Evolutionary conservation across 2,329 filamentous ascomycete genomes (phyloP).

Genomic region (Epichloe amarillans): DNA sequence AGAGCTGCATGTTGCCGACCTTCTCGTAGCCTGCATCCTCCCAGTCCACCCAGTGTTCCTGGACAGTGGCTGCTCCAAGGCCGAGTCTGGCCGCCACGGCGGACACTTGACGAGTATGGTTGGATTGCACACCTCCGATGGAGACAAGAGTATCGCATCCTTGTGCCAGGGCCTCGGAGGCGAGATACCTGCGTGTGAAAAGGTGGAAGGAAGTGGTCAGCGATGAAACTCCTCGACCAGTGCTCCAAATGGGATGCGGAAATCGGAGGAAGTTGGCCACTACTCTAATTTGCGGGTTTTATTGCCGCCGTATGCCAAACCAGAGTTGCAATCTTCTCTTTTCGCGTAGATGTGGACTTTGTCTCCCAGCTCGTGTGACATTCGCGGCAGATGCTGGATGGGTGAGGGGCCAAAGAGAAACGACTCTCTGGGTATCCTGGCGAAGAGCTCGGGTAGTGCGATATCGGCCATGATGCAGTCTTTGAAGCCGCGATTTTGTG

Average conservation of each 20-base stretch:
- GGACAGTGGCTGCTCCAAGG: slow-evolving; percentile 37
- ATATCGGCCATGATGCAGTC: slow-evolving; percentile 32
- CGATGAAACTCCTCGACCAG: not conserved
- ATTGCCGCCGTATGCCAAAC: slow-evolving; percentile 54
- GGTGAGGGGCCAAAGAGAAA: slow-evolving; percentile 57
- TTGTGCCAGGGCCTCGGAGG: slow-evolving; percentile 45
- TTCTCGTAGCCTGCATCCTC: slow-evolving; percentile 43
- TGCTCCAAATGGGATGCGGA: no score
- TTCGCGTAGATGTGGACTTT: slow-evolving; percentile 55
- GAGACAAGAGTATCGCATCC: slow-evolving; percentile 49
- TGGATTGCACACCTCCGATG: slow-evolving; percentile 56
- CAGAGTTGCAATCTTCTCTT: slow-evolving; percentile 58
- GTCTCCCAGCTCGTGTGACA: slow-evolving; percentile 45
- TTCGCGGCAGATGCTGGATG: slow-evolving; percentile 52
- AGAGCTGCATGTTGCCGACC: slow-evolving; percentile 61
- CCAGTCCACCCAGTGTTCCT: slow-evolving; percentile 58
- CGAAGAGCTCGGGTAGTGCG: slow-evolving; percentile 44
- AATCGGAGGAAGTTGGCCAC: no score
- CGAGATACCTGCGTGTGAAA: slow-evolving; percentile 36
- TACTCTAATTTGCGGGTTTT: slow-evolving; percentile 57
- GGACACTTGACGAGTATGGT: slow-evolving; percentile 56
- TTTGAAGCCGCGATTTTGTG: slow-evolving; percentile 53
- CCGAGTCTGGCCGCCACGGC: slow-evolving; percentile 47
- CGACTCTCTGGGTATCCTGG: slow-evolving; percentile 45
- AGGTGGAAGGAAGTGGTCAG: not conserved